Evolutionary conservation across 148 eudicot genomes (phyloP).

Genomic region (Silene uniflora): DNA sequence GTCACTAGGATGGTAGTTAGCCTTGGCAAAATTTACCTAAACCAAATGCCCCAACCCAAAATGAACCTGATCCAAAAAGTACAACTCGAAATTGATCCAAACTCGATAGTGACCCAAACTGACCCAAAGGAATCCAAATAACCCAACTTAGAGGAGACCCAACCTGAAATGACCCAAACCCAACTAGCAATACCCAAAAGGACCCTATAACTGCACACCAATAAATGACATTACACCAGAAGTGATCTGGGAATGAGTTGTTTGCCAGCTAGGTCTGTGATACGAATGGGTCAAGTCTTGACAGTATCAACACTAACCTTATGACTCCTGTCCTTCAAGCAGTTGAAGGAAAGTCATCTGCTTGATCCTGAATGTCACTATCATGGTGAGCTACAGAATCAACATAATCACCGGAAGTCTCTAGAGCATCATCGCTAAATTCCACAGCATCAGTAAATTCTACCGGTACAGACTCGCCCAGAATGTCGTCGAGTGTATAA

Average conservation of each 20-base stretch:
- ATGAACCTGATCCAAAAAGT: too few species aligned
- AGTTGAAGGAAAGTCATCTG: not conserved
- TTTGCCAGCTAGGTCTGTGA: not conserved
- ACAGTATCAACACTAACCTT: too few species aligned
- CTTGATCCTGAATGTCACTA: not conserved
- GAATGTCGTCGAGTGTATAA: constrained; percentile 8
- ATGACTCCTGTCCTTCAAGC: not conserved
- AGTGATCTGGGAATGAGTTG: too few species aligned
- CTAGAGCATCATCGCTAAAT: not conserved
- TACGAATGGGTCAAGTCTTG: too few species aligned
- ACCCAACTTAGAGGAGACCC: too few species aligned
- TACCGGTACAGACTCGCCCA: constrained; percentile 12
- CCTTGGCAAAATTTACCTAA: not conserved
- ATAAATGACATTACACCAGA: too few species aligned
- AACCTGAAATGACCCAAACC: not conserved
- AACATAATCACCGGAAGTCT: not conserved
- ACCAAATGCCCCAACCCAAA: not conserved
- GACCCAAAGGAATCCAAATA: too few species aligned
- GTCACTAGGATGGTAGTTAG: too few species aligned
- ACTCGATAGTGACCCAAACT: not conserved
- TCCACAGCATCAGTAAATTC: constrained; percentile 17
- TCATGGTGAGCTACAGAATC: not conserved
- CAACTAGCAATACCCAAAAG: too few species aligned
- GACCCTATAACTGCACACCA: too few species aligned
- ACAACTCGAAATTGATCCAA: too few species aligned